Evolutionary conservation across 1,139 yeast genomes (phyloP).

Genomic region (Suhomyces maxii): DNA sequence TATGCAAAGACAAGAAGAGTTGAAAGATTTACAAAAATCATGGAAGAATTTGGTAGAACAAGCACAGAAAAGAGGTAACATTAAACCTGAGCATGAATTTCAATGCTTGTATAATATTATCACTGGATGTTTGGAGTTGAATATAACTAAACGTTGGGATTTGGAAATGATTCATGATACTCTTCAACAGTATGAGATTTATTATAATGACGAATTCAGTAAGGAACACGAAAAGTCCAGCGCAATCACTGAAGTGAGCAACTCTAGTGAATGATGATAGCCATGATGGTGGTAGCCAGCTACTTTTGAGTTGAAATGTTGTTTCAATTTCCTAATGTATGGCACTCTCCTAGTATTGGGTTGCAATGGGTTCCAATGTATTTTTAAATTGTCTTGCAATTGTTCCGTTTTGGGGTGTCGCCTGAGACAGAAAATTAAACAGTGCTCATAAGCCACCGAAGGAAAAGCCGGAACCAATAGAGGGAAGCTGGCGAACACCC

Average conservation of each 20-base stretch:
- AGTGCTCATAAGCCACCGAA: too few species aligned
- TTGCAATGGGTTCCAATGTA: too few species aligned
- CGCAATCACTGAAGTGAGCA: neutral
- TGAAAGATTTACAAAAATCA: conserved; percentile 17
- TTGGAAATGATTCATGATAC: conserved; percentile 35
- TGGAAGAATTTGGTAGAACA: conserved; percentile 23
- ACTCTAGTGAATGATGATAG: neutral
- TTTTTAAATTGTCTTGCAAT: too few species aligned
- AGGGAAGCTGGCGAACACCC: too few species aligned
- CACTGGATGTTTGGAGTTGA: conserved; percentile 53
- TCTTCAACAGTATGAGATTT: conserved; percentile 5
- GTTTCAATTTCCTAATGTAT: too few species aligned
- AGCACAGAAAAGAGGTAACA: conserved; percentile 1
- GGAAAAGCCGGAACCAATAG: too few species aligned
- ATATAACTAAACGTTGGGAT: conserved; percentile 53
- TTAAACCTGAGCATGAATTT: conserved; percentile 20
- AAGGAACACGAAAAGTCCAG: neutral
- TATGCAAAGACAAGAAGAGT: conserved; percentile 21
- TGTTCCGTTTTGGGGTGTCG: too few species aligned
- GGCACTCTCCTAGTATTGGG: too few species aligned
- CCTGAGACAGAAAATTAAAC: too few species aligned
- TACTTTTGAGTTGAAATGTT: too few species aligned
- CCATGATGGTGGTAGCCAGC: neutral
- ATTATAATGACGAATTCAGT: neutral
- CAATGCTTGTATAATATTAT: conserved; percentile 45